These are phyloP conservation scores for Brassica balearica DNA, from an alignment of 441 rosid genomes.

Conservation along the genomic window DNA sequence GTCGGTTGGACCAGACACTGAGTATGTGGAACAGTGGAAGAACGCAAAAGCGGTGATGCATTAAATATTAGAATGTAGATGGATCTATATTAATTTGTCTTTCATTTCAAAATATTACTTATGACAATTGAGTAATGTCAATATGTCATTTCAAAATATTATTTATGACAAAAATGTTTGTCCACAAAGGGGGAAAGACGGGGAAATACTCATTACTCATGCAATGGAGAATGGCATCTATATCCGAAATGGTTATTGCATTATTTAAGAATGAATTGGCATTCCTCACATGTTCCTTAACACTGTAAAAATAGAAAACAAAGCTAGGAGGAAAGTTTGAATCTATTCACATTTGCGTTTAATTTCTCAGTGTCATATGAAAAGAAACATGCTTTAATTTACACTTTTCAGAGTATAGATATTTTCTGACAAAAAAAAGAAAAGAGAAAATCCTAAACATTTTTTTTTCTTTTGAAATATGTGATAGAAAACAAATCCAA, in stretches of 20 bases:
- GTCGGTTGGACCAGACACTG: slow-evolving; percentile 3
- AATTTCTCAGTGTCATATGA: not conserved
- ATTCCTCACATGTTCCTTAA: not conserved
- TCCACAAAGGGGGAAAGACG: not conserved
- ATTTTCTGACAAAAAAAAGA: not conserved
- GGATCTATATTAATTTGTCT: not conserved
- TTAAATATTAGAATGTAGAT: slow-evolving; percentile 14
- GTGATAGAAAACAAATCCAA: not conserved
- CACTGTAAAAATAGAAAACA: not conserved
- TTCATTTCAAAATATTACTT: not conserved
- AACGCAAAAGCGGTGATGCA: slow-evolving; percentile 32
- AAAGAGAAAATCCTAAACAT: not conserved
- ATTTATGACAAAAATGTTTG: not conserved
- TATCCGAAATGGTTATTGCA: not conserved
- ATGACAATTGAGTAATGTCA: not conserved
- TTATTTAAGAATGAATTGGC: not conserved
- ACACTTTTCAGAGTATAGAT: not conserved
- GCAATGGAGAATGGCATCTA: not conserved
- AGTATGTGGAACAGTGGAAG: slow-evolving; percentile 29
- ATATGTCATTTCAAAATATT: not conserved
- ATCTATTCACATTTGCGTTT: not conserved
- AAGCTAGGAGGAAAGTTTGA: not conserved
- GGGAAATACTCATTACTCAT: not conserved
- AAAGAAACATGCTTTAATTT: not conserved
- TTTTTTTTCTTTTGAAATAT: not conserved